These are phyloP conservation scores for Brassica hybrid DNA, from an alignment of 441 rosid species.

Conservation along the genomic window DNA sequence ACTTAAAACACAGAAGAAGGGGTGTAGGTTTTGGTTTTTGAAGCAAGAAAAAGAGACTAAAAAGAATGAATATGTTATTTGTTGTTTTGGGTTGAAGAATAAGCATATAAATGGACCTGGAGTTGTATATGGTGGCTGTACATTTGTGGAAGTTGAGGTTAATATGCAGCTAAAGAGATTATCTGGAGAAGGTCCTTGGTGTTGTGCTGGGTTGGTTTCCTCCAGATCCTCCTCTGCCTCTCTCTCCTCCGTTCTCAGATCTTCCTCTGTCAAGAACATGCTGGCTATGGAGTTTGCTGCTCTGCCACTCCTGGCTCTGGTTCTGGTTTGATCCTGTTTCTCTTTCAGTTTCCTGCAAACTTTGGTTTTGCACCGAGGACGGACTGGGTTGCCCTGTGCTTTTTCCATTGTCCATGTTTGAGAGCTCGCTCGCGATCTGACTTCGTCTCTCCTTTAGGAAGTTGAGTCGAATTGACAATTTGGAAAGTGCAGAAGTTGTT, in stretches of 20 bases:
- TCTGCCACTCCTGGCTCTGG: slow-evolving; percentile 33
- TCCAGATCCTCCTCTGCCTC: slow-evolving; percentile 51
- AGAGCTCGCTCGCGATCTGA: slow-evolving; percentile 72
- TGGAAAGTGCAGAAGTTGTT: slow-evolving; percentile 68
- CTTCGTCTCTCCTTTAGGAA: slow-evolving; percentile 84
- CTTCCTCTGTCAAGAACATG: slow-evolving; percentile 49
- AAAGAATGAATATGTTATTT: slow-evolving; percentile 38
- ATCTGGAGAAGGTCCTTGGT: slow-evolving; percentile 51
- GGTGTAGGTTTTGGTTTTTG: neutral
- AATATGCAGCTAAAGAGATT: slow-evolving; percentile 13
- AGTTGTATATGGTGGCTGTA: slow-evolving; percentile 24
- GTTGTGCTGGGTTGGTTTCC: slow-evolving; percentile 41
- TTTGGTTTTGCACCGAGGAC: slow-evolving; percentile 39
- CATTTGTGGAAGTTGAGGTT: slow-evolving; percentile 25
- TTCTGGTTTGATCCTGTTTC: slow-evolving; percentile 29
- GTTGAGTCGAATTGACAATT: slow-evolving; percentile 77
- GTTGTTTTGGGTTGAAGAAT: slow-evolving; percentile 16
- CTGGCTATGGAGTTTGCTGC: slow-evolving; percentile 33
- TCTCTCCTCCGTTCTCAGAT: slow-evolving; percentile 50
- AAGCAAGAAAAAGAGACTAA: slow-evolving; percentile 9
- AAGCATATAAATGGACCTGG: slow-evolving; percentile 23
- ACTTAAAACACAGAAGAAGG: neutral
- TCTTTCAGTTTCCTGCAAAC: slow-evolving; percentile 42
- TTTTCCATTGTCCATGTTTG: slow-evolving; percentile 57
- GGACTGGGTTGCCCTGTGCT: slow-evolving; percentile 44